These are phyloP conservation scores for Helicostylum pulchrum DNA, from an alignment of 192 early-diverging fungal genomes.

Conservation along the genomic window DNA sequence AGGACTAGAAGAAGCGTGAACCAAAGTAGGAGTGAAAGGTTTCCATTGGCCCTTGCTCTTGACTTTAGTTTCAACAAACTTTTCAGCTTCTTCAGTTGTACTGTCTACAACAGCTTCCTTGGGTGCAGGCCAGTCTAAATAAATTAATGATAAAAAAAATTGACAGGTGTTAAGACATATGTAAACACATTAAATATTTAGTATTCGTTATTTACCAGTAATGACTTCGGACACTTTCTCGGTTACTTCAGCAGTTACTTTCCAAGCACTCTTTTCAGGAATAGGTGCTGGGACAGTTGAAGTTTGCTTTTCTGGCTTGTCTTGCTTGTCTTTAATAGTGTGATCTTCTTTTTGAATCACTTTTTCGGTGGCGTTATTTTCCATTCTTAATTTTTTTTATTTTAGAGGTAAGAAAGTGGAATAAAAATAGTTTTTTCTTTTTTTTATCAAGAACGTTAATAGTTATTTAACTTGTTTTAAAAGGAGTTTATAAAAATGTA, in stretches of 20 bases:
- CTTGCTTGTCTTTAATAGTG: background rate
- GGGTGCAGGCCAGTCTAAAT: conserved; percentile 30
- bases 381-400: conserved; percentile 1
- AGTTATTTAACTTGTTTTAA: too few species aligned
- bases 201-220: conserved; percentile 5
- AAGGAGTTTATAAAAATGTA: too few species aligned
- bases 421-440: too few species aligned
- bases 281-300: conserved; percentile 11
- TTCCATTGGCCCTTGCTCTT: conserved; percentile 50
- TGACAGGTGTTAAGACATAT: background rate
- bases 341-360: conserved; percentile 7
- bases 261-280: conserved; percentile 21
- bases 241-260: conserved; percentile 1
- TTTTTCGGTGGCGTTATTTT: conserved; percentile 8
- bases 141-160: too few species aligned
- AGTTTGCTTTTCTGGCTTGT: background rate
- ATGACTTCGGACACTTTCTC: conserved; percentile 3
- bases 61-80: conserved; percentile 8
- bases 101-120: conserved; percentile 19
- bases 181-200: background rate
- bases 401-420: background rate
- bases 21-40: conserved; percentile 46
- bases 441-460: too few species aligned
- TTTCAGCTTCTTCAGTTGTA: conserved; percentile 18
- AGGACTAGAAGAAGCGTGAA: conserved; percentile 42